Conservation (phyloP, 2,329 filamentous ascomycete genomes). For the Xylaria sp. region DNA sequence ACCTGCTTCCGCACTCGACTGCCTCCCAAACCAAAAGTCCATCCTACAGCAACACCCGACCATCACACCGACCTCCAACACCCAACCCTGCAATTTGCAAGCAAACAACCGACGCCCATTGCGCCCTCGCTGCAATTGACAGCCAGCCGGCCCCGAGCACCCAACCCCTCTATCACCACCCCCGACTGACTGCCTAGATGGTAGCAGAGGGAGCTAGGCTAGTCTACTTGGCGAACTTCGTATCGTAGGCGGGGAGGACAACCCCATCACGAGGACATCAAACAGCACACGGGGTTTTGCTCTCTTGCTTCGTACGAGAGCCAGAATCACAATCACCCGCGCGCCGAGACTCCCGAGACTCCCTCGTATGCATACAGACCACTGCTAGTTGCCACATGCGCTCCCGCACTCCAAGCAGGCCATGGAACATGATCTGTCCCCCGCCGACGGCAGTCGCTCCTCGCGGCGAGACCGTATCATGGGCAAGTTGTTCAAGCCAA, state of each 20-base stretch:
- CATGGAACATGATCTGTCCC: slow-evolving; percentile 41
- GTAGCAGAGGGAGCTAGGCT: not conserved
- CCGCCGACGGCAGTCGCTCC: slow-evolving; percentile 37
- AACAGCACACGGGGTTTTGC: not conserved
- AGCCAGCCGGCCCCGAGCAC: not conserved
- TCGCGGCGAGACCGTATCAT: slow-evolving; percentile 56
- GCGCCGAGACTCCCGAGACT: not conserved
- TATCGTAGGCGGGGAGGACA: slow-evolving; percentile 7
- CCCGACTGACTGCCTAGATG: not conserved
- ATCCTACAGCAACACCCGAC: slow-evolving; percentile 4
- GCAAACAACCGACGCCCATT: slow-evolving; percentile 8
- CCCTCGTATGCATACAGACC: slow-evolving; percentile 12
- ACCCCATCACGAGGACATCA: slow-evolving; percentile 16
- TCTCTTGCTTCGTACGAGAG: not conserved
- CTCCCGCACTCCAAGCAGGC: not conserved
- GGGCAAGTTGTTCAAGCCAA: slow-evolving; percentile 63
- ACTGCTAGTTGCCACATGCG: slow-evolving; percentile 14
- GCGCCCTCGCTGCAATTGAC: not conserved
- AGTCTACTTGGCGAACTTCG: slow-evolving; percentile 3
- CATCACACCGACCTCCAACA: not conserved
- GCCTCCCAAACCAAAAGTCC: not conserved
- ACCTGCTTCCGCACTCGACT: slow-evolving; percentile 10
- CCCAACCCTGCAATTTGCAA: slow-evolving; percentile 5
- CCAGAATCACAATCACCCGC: not conserved
- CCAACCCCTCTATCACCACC: slow-evolving; percentile 2